Conservation (phyloP, 2,329 filamentous ascomycete species). For the Blastomyces parvus region DNA sequence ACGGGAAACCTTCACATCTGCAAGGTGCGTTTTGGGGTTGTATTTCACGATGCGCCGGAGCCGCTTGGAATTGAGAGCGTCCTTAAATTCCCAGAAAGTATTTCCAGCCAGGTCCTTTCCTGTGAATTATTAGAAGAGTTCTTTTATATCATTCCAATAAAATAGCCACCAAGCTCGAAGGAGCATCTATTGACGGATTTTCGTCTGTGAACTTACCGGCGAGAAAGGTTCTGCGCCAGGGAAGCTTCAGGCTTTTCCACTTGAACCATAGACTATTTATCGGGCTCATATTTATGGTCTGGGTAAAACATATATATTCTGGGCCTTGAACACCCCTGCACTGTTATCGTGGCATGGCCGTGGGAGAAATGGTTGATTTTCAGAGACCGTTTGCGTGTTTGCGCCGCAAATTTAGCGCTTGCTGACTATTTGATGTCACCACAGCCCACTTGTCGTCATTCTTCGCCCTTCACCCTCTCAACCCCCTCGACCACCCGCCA, state of each 20-base stretch:
- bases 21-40: constrained; percentile 43
- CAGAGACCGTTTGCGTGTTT: not conserved
- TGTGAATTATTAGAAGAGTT: constrained; percentile 20
- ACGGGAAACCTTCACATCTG: constrained; percentile 54
- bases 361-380: not conserved
- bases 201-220: constrained; percentile 37
- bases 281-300: constrained; percentile 14
- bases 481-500: not conserved
- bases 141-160: constrained; percentile 7
- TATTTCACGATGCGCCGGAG: constrained; percentile 52
- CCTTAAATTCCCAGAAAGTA: constrained; percentile 59
- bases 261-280: constrained; percentile 48
- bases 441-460: constrained; percentile 4
- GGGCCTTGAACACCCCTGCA: not conserved
- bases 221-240: constrained; percentile 53
- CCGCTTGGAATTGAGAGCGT: constrained; percentile 44
- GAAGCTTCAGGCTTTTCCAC: constrained; percentile 54
- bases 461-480: not conserved
- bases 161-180: not conserved
- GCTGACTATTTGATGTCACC: not conserved
- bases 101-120: constrained; percentile 54
- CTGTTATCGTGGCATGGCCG: not conserved
- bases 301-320: not conserved
- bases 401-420: not conserved
- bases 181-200: constrained; percentile 6